Conservation (phyloP, 495 filamentous ascomycete species). For the Parathielavia hyrcaniae region DNA sequence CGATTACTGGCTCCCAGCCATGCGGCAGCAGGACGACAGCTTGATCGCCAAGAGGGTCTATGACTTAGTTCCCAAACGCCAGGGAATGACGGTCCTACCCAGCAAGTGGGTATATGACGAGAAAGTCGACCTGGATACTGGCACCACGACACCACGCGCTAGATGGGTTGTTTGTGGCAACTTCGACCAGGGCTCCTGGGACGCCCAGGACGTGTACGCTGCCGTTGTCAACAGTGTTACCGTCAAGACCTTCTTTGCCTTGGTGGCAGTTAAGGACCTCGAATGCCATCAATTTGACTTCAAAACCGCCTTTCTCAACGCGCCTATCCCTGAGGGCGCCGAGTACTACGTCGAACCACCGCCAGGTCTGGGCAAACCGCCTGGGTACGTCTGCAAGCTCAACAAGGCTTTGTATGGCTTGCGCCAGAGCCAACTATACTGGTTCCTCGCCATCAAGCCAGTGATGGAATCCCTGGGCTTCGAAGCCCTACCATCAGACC, state of each 20-base stretch:
- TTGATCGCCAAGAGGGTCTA: too few relatives aligned
- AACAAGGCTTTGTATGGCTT: too few relatives aligned
- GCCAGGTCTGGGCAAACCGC: neutral
- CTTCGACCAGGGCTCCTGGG: neutral
- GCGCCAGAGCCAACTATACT: too few relatives aligned
- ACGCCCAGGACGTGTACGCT: neutral
- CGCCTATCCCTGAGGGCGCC: neutral
- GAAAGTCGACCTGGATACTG: neutral
- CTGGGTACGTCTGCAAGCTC: neutral
- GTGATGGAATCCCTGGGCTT: too few relatives aligned
- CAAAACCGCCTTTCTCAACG: slow-evolving; percentile 3
- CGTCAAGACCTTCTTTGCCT: neutral
- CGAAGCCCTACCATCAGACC: too few relatives aligned
- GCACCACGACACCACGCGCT: neutral
- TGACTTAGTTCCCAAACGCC: too few relatives aligned
- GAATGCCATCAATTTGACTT: slow-evolving; percentile 5
- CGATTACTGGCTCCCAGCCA: too few relatives aligned
- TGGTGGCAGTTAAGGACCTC: neutral
- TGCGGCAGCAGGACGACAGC: too few relatives aligned
- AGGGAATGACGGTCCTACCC: too few relatives aligned
- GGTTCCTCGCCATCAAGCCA: too few relatives aligned
- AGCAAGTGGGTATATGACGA: slow-evolving; percentile 12
- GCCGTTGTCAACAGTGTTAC: neutral
- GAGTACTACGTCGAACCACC: slow-evolving; percentile 1
- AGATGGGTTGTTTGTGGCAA: neutral